phyloP scores from a whole-genome alignment of 306 rosid species.

The Lablab purpureus region DNA sequence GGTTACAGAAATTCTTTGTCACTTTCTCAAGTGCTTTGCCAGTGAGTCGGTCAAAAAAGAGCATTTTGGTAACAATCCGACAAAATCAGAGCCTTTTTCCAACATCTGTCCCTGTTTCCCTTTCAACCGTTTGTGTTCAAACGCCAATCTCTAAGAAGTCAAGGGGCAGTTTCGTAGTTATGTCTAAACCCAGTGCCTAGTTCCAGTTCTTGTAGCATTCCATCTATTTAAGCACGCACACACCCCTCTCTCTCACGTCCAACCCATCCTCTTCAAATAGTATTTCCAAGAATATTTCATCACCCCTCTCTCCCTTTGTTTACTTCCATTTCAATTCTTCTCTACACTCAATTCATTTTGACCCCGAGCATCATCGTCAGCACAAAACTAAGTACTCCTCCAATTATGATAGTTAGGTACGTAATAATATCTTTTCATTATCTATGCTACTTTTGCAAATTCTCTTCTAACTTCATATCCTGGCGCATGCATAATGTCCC shows the following conservation, averaged over 20 bases:
- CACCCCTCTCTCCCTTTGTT: constrained; percentile 20
- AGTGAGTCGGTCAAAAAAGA: constrained; percentile 73
- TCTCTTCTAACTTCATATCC: constrained; percentile 11
- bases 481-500: constrained; percentile 50
- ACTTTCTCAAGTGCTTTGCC: constrained; percentile 51
- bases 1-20: constrained; percentile 58
- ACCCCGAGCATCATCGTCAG: constrained; percentile 18
- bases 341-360: constrained; percentile 41
- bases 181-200: constrained; percentile 43
- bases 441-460: constrained; percentile 28
- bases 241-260: constrained; percentile 53
- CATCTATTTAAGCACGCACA: constrained; percentile 67
- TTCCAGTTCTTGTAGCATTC: constrained; percentile 16
- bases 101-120: constrained; percentile 79
- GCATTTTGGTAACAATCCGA: constrained; percentile 72
- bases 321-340: constrained; percentile 47
- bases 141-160: constrained; percentile 58
- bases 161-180: constrained; percentile 76
- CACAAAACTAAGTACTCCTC: constrained; percentile 32
- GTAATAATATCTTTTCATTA: constrained; percentile 43
- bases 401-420: constrained; percentile 61
- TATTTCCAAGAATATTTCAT: constrained; percentile 37
- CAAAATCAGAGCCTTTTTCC: constrained; percentile 79
- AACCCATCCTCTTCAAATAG: constrained; percentile 45
- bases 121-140: constrained; percentile 73